Conservation (phyloP, 257 asterid species). For the Solanum stenotomum region DNA sequence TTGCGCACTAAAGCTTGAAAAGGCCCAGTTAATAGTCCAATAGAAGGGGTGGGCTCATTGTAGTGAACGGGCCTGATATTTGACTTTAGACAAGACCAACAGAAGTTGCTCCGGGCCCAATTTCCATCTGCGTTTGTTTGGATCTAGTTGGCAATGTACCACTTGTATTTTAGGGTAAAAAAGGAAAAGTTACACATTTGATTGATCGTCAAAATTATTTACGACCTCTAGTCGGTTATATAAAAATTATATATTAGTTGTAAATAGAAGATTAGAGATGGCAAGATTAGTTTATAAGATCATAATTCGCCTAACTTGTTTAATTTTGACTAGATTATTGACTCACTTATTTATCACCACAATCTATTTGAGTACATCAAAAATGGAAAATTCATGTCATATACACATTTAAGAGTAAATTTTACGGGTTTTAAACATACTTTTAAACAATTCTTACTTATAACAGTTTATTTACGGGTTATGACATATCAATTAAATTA, state of each 20-base stretch:
- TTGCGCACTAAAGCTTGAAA: background rate
- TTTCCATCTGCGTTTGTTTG: background rate
- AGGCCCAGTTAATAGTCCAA: background rate
- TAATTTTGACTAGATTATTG: background rate
- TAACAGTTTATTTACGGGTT: no score
- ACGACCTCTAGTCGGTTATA: background rate
- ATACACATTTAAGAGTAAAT: no score
- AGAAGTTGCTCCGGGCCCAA: background rate
- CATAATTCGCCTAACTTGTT: no score
- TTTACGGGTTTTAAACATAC: no score
- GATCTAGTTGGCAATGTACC: background rate
- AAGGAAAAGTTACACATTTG: background rate
- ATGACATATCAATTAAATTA: no score
- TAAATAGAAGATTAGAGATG: background rate
- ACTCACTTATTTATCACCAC: background rate
- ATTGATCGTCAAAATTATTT: background rate
- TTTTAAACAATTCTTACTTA: no score
- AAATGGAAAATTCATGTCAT: no score
- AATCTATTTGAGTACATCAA: no score
- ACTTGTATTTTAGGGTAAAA: background rate
- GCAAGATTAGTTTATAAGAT: background rate
- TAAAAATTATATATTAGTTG: background rate
- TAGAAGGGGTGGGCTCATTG: background rate
- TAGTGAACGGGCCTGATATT: background rate
- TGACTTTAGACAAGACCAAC: background rate